Evolutionary conservation across 2,329 filamentous ascomycete species (phyloP), one percentile per base, ranked within the genome.

Genomic region (Thelonectria olida): DNA sequence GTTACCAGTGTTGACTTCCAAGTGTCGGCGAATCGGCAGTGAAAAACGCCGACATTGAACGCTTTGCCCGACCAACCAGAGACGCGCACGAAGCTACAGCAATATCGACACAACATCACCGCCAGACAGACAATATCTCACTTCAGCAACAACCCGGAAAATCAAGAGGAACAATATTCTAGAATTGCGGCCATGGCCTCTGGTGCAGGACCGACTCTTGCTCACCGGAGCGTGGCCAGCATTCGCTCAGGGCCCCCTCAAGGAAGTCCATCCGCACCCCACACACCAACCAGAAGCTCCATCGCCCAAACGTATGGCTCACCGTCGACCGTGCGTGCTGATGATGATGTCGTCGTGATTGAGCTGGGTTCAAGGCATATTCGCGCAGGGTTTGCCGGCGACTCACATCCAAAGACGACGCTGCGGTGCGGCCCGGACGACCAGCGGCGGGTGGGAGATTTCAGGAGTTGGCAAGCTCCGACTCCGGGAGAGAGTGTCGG

Each of bases 351-450:
- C 7, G 78, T 97, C 5, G 85, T 99, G 41, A 82, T 97, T 52
- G 93, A 98, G 75, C 76, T 98, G 34, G 94, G 93, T 1, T 86
- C 92, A 9, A 87, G 95, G 20, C 90, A 88, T 76, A 76, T 98
- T 23, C 88, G 91, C 44, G 90, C 91, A 9, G 96, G 96, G 0
- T 96, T 97, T 73, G 92, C 94, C 6, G 94, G 94, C 52, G 94
- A 97, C 75, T 85, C 89, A 42, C 79, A 83, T 3, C 93, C 93
- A 67, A 96, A 95, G 75, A 85, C 83, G 1, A 83, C 85, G 13
- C 79, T 94, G 20, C 82, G 85, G 20, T 95, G 93, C 75, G 88
- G 88, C 0, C 92, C 92, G 0, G 90, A 94, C 64, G 85, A 91
- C 72, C 89, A 91, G 72, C 86, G 92, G 54, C 86, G 95, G 62